These are phyloP conservation scores for Lepiota venenata DNA, from an alignment of 768 basidiomycete genomes.

Conservation along the genomic window DNA sequence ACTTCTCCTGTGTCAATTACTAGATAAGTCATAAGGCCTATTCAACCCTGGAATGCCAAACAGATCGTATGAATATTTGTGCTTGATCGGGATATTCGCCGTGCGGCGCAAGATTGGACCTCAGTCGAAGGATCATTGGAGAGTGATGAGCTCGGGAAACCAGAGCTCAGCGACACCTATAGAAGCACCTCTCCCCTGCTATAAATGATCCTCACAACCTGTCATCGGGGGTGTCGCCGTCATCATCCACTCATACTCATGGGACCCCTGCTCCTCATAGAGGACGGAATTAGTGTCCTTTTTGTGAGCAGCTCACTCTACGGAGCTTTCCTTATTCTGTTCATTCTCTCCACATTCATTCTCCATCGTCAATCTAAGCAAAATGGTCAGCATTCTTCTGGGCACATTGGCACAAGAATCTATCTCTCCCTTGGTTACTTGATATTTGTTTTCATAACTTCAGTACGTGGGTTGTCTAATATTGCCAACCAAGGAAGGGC, in stretches of 20 bases:
- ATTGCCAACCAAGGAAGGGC: not conserved
- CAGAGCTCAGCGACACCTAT: no score
- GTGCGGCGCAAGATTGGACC: no score
- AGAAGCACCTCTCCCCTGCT: no score
- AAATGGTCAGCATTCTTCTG: not conserved
- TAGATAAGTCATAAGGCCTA: no score
- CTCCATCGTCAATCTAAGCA: not conserved
- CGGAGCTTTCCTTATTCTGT: not conserved
- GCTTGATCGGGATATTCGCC: no score
- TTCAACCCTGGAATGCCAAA: no score
- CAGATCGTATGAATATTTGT: no score
- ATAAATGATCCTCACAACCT: no score
- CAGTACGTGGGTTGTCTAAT: not conserved
- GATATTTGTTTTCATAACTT: not conserved
- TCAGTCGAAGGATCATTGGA: no score
- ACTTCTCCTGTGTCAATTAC: no score
- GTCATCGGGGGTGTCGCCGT: no score
- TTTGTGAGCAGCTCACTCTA: constrained; percentile 1
- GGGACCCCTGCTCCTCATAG: not conserved
- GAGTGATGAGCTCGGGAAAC: no score
- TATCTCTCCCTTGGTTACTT: constrained; percentile 1
- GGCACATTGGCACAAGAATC: not conserved
- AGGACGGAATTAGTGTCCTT: not conserved
- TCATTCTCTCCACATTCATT: not conserved
- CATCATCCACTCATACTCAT: not conserved